Evolutionary conservation across 2,329 filamentous ascomycete genomes (phyloP).

Genomic region (Harringtonia aguacate): DNA sequence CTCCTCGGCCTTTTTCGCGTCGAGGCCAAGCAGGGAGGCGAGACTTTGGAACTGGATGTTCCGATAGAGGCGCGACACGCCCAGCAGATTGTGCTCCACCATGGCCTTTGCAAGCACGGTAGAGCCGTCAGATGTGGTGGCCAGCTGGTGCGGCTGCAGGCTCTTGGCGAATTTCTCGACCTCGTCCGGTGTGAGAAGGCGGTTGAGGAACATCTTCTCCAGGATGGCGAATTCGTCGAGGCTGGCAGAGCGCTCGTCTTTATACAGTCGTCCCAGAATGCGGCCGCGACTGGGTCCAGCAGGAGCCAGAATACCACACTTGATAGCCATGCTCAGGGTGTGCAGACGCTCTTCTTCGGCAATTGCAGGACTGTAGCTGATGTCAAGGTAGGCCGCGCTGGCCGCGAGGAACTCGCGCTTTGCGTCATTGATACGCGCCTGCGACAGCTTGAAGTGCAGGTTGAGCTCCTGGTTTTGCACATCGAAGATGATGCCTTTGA

Average conservation of each 20-base stretch:
- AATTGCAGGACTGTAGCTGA: conserved; percentile 69
- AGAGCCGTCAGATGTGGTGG: conserved; percentile 77
- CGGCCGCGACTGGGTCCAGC: conserved; percentile 78
- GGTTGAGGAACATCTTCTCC: conserved; percentile 95
- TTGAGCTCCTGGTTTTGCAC: conserved; percentile 63
- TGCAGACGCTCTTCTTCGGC: conserved; percentile 77
- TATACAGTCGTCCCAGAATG: conserved; percentile 75
- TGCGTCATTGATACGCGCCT: conserved; percentile 87
- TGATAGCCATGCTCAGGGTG: conserved; percentile 77
- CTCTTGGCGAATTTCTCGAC: conserved; percentile 75
- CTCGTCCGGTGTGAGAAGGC: conserved; percentile 70
- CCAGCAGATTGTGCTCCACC: conserved; percentile 90
- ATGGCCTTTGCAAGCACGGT: conserved; percentile 91
- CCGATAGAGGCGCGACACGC: conserved; percentile 66
- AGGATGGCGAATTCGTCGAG: conserved; percentile 78
- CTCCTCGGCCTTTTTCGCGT: conserved; percentile 72
- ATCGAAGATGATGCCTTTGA: conserved; percentile 82
- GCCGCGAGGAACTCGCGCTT: conserved; percentile 84
- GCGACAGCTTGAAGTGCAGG: conserved; percentile 80
- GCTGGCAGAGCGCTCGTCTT: conserved; percentile 72
- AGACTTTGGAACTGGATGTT: conserved; percentile 71
- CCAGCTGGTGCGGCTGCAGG: conserved; percentile 79
- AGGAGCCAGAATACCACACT: conserved; percentile 84
- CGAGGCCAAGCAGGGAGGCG: conserved; percentile 65
- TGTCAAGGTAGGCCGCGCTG: conserved; percentile 75